These are phyloP conservation scores for Pichia nanzhaoensis DNA, from an alignment of 805 yeast genomes.

Conservation along the genomic window DNA sequence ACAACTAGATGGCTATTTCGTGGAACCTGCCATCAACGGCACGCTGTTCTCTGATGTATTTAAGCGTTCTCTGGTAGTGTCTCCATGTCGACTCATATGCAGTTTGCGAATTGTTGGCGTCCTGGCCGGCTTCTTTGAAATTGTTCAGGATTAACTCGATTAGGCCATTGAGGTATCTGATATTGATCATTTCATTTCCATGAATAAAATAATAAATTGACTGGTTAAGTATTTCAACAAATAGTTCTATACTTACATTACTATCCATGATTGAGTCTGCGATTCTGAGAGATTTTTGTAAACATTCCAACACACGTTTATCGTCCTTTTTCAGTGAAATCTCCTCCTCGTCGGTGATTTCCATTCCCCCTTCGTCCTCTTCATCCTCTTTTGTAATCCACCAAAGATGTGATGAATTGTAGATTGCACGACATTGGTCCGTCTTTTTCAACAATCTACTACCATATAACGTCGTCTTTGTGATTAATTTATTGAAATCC, in stretches of 20 bases:
- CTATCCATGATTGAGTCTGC: slow-evolving; percentile 93
- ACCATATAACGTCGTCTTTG: slow-evolving; percentile 81
- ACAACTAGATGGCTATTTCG: slow-evolving; percentile 8
- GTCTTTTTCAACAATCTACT: slow-evolving; percentile 84
- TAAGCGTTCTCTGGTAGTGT: slow-evolving; percentile 67
- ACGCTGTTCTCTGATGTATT: slow-evolving; percentile 62
- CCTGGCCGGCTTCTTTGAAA: slow-evolving; percentile 29
- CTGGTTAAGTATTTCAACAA: slow-evolving; percentile 83
- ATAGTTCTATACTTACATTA: slow-evolving; percentile 66
- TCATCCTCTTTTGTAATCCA: slow-evolving; percentile 64
- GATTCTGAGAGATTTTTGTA: slow-evolving; percentile 79
- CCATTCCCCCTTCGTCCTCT: background rate
- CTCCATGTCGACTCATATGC: slow-evolving; percentile 34
- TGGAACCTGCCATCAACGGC: slow-evolving; percentile 60
- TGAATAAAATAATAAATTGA: slow-evolving; percentile 81
- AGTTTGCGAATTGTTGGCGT: slow-evolving; percentile 10
- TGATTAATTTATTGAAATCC: slow-evolving; percentile 74
- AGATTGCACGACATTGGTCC: slow-evolving; percentile 91
- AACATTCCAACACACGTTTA: slow-evolving; percentile 82
- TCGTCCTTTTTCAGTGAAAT: slow-evolving; percentile 33
- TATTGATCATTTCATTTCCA: slow-evolving; percentile 64
- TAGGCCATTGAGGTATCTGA: slow-evolving; percentile 75
- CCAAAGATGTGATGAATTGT: slow-evolving; percentile 86
- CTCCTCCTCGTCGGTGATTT: slow-evolving; percentile 1
- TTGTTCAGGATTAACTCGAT: slow-evolving; percentile 74